Percentiles rank a stretch among this genome's conserved stretches.
Evolutionary conservation across 352 stramenopile species (phyloP).

Genomic region (Pythium vanterpoolii): DNA sequence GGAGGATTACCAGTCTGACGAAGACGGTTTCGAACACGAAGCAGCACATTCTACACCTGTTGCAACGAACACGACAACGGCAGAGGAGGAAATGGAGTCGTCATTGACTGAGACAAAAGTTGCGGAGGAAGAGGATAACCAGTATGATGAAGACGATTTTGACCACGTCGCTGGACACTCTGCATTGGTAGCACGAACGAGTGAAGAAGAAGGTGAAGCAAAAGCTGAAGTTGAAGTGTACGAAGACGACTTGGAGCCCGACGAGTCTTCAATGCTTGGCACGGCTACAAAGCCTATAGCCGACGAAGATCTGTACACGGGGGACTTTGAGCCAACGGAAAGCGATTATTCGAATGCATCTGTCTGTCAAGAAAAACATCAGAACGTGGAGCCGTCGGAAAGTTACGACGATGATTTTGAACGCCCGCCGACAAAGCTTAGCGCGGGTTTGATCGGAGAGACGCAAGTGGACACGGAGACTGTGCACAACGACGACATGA

Average conservation of each 20-base stretch:
- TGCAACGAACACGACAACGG: too few relatives aligned
- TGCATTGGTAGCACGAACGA: not conserved
- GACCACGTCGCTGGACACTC: not conserved
- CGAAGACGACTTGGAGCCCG: not conserved
- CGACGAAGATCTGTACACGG: not conserved
- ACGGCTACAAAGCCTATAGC: not conserved
- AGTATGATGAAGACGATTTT: not conserved
- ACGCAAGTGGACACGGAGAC: not conserved
- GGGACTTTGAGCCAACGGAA: not conserved
- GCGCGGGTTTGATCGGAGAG: not conserved
- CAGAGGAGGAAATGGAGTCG: too few relatives aligned
- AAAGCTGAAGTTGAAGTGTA: not conserved
- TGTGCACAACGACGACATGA: not conserved
- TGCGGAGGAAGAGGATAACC: not conserved
- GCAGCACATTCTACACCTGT: not conserved
- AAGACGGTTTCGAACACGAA: not conserved
- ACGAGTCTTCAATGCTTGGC: not conserved
- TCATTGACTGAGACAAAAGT: not conserved
- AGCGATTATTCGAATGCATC: not conserved
- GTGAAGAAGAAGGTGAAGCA: not conserved
- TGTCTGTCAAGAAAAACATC: not conserved
- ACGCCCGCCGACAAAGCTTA: not conserved
- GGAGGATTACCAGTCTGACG: not conserved
- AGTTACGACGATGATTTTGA: slow-evolving; percentile 8
- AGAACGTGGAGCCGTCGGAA: not conserved